These are phyloP conservation scores for Cryptosporidium ryanae DNA, from an alignment of 169 alveolate genomes.

Conservation along the genomic window DNA sequence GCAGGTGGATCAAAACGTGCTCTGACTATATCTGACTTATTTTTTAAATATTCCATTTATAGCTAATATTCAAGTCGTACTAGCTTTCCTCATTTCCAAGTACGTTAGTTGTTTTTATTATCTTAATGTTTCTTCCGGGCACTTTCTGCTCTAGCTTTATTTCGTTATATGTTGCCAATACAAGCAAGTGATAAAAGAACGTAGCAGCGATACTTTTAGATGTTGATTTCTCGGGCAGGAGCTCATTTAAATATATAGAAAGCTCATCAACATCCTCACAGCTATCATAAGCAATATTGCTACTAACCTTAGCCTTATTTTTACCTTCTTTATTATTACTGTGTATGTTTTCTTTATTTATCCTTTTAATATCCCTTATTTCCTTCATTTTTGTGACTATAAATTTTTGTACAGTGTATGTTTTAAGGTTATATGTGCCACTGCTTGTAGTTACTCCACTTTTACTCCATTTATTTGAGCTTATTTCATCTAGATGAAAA, in stretches of 20 bases:
- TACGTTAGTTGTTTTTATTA: constrained; percentile 2
- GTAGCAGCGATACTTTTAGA: constrained; percentile 50
- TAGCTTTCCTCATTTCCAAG: constrained; percentile 46
- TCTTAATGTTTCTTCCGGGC: constrained; percentile 31
- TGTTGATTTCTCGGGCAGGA: constrained; percentile 29
- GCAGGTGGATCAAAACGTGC: too few relatives aligned
- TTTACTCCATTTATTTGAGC: constrained; percentile 44
- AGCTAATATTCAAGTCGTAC: not conserved
- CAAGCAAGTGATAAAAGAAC: constrained; percentile 40
- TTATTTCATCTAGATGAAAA: constrained; percentile 15
- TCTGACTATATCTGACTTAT: too few relatives aligned
- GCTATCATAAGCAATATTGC: not conserved
- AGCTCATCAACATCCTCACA: not conserved
- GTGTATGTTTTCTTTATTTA: constrained; percentile 22
- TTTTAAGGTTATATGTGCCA: constrained; percentile 54
- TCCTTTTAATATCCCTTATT: constrained; percentile 11
- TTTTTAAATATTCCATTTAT: too few relatives aligned
- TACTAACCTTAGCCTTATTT: not conserved
- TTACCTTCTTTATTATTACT: not conserved
- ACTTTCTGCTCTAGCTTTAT: constrained; percentile 16
- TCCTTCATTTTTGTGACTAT: constrained; percentile 43
- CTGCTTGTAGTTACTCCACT: constrained; percentile 63
- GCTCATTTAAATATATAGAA: constrained; percentile 20
- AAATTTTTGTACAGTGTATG: constrained; percentile 60
- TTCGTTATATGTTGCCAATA: constrained; percentile 49